phyloP scores from a whole-genome alignment of 2,329 filamentous ascomycete genomes.

The Rugonectria rugulosa region DNA sequence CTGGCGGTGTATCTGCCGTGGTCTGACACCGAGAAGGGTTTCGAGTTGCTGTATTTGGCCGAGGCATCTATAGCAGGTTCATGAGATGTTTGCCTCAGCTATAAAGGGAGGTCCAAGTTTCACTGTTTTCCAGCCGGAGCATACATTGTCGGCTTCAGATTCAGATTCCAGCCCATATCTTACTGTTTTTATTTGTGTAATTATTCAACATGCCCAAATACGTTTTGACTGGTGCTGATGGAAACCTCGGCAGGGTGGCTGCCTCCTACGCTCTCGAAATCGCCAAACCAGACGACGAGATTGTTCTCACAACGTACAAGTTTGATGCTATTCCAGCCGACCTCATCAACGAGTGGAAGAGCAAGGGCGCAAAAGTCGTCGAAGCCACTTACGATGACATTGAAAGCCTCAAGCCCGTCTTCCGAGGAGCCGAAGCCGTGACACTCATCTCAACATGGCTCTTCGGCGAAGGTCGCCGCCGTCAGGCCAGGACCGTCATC shows the following conservation, averaged over 20 bases:
- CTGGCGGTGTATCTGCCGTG: neutral
- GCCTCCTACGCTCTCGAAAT: constrained; percentile 34
- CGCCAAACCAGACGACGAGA: constrained; percentile 31
- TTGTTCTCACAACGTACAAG: constrained; percentile 35
- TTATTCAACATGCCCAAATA: constrained; percentile 30
- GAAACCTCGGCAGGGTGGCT: constrained; percentile 33
- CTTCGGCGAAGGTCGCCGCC: constrained; percentile 31
- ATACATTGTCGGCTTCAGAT: no score
- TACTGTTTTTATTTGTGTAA: neutral
- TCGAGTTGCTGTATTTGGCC: neutral
- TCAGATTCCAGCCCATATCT: neutral
- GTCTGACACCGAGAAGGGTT: neutral
- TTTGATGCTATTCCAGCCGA: constrained; percentile 27
- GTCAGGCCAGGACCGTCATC: constrained; percentile 30
- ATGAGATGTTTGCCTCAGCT: neutral
- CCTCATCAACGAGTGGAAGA: constrained; percentile 27
- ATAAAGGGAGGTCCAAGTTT: neutral
- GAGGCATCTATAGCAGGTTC: constrained; percentile 9
- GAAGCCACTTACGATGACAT: constrained; percentile 34
- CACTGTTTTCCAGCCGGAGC: no score
- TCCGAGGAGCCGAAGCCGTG: constrained; percentile 36
- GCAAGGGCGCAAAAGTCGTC: constrained; percentile 30
- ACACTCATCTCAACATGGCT: constrained; percentile 37
- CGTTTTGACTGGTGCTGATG: constrained; percentile 37
- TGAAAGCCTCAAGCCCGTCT: constrained; percentile 32